Base-by-base conservation (phyloP, 805 yeast genomes). In the Hagleromyces aurorensis region DNA sequence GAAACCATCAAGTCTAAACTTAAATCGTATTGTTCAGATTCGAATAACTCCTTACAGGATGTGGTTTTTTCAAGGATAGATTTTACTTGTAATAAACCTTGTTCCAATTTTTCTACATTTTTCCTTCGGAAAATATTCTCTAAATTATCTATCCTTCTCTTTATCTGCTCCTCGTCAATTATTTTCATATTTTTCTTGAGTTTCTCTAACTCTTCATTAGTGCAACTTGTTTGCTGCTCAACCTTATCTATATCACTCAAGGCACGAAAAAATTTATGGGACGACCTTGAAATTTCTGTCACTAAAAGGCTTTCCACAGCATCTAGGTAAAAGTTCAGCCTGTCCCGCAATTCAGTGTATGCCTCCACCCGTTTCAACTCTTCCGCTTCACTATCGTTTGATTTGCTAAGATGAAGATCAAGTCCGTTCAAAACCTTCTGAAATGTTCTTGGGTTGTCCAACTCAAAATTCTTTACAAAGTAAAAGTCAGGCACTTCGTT, bases 371-470 rank as follows among this genome's bases (percentile, higher is more conserved):
- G 64, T 8, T 44, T 32, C 28, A 53, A 13, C 41, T 52, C 32
- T 37, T 46, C 58, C 23, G 52, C 56, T 5, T 42, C 45, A 17
- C 45, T 50, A 23, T 54, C 46, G n/a, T n/a, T n/a, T n/a, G n/a
- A n/a, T 19, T 50, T 57, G 7, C 56, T 53, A 5, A 54, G 41
- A 9, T 44, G 33, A 13, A 73, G 59, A 12, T 70, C 69, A 2
- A 72, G 59, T 22, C 69, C 70, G 24, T 76, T 85, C 9, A 81
- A 67, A 2, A 87, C 94, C 35, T 70, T 64, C 32, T 76, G 75
- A 53, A 89, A 89, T 1, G 78, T 67, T 33, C 95, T 67, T 5
- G 96, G 96, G 50, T 91, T 85, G 44, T 91, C 96, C 21, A 91
- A 64, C 40, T 83, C 67, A 57, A 91, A 91, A 22, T 75, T 69